phyloP scores from a whole-genome alignment of 805 yeast genomes.

The Wickerhamiella qilinensis region DNA sequence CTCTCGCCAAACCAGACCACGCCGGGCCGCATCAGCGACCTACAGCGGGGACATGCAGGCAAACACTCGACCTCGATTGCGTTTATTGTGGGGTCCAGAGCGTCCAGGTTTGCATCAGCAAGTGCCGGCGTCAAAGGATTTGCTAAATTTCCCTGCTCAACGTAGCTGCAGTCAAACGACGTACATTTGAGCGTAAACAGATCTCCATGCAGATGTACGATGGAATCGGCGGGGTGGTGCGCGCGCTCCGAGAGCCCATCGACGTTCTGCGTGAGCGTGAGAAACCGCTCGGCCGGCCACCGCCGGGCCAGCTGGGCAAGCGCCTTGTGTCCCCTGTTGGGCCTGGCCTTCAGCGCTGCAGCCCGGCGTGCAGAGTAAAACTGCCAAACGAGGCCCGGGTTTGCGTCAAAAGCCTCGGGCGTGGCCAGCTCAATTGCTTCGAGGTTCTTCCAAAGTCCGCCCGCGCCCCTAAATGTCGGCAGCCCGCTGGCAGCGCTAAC shows the following conservation, averaged over 20 bases:
- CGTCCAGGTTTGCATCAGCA: slow-evolving; percentile 15
- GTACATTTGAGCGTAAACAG: slow-evolving; percentile 63
- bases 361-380: slow-evolving; percentile 58
- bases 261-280: slow-evolving; percentile 70
- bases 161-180: slow-evolving; percentile 50
- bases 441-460: slow-evolving; percentile 63
- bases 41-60: slow-evolving; percentile 67
- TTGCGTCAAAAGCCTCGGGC: slow-evolving; percentile 72
- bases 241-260: slow-evolving; percentile 62
- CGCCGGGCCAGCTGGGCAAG: slow-evolving; percentile 40
- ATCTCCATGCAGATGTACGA: slow-evolving; percentile 67
- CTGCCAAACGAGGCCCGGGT: slow-evolving; percentile 85
- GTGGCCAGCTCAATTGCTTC: slow-evolving; percentile 77
- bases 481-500: slow-evolving; percentile 64
- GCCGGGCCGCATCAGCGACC: slow-evolving; percentile 61
- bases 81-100: slow-evolving; percentile 5
- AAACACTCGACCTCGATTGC: slow-evolving; percentile 24
- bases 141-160: slow-evolving; percentile 32
- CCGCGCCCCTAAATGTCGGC: slow-evolving; percentile 54
- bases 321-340: slow-evolving; percentile 61
- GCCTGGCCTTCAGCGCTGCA: slow-evolving; percentile 47
- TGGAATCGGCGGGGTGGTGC: slow-evolving; percentile 34
- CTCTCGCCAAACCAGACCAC: slow-evolving; percentile 95
- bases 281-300: slow-evolving; percentile 25
- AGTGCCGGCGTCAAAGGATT: slow-evolving; percentile 48